phyloP scores from a whole-genome alignment of 495 filamentous ascomycete species.

The Penicillium verhagenii region DNA sequence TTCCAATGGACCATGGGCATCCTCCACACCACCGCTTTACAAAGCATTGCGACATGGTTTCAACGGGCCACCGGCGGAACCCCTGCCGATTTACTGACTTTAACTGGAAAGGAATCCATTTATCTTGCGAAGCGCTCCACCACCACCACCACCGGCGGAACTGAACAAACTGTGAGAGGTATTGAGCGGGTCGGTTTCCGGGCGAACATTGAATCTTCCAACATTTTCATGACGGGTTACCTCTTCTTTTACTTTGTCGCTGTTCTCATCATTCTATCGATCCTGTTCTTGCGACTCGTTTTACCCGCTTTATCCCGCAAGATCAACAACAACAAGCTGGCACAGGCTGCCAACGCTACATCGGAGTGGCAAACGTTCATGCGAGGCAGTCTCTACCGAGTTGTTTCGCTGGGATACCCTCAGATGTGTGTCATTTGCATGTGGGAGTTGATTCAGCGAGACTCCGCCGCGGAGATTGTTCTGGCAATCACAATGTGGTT shows the following conservation, averaged over 20 bases:
- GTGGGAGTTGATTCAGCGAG: constrained; percentile 84
- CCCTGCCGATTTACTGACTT: constrained; percentile 71
- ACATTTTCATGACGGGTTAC: constrained; percentile 90
- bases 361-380: constrained; percentile 83
- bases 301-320: constrained; percentile 63
- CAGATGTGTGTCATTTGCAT: constrained; percentile 88
- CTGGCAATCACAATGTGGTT: constrained; percentile 88
- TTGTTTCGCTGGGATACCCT: constrained; percentile 86
- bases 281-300: constrained; percentile 78
- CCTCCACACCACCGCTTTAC: constrained; percentile 78
- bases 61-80: constrained; percentile 89
- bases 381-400: constrained; percentile 87
- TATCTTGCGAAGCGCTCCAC: constrained; percentile 73
- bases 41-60: constrained; percentile 91
- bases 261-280: constrained; percentile 64
- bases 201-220: constrained; percentile 79
- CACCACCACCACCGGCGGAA: constrained; percentile 43
- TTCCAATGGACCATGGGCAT: constrained; percentile 99
- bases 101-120: constrained; percentile 73
- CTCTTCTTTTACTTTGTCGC: constrained; percentile 87
- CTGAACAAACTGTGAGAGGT: constrained; percentile 70
- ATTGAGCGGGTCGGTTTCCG: constrained; percentile 88
- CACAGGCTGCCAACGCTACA: constrained; percentile 63
- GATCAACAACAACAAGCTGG: constrained; percentile 78
- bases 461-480: constrained; percentile 84